Evolutionary conservation across 2,329 filamentous ascomycete genomes (phyloP), one percentile per base, ranked within the genome.

Genomic region (Talaromyces pinophilus): DNA sequence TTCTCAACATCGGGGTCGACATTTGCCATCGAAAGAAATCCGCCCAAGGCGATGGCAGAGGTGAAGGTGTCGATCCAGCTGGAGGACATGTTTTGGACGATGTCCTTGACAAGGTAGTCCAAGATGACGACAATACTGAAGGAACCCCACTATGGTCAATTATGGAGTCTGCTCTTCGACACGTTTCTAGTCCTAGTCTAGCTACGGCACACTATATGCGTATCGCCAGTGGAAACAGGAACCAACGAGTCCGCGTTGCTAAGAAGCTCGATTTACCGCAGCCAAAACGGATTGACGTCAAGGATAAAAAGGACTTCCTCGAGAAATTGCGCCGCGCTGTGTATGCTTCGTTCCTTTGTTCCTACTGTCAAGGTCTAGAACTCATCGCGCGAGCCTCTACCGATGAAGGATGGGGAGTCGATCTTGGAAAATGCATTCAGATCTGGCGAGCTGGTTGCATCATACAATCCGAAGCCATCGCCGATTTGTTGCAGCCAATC

Each of bases 401-500:
- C 50, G 79, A 85, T 38, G 82, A 90, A 72, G 80, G 82, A 38
- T 91, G 89, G 88, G 79, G 77, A 28, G 74, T 82, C 44, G 74
- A 81, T 65, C 74, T 81, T 13, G 73, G 75, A 3, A 73, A 77
- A 17, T 79, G 80, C 54, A 68, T 82, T 22, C 80, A 81, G 72
- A 87, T 91, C 69, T 91, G 89, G 89, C 84, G 87, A 1, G 86
- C 83, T 0, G 89, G 90, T 7, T 91, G 89, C 75, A 91, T 92
- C 75, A 91, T 92, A 72, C 85, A 88, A 71, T 84, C 86, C 0
- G 88, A 90, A 69, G 82, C 86, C 70, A 88, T 92, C 67, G 83
- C 84, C 2, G 84, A 88, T 61, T 75, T 91, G 35, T 80, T 91
- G 28, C 74, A 79, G 71, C 75, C 77, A 0, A 69, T 72, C 0